These are phyloP conservation scores for Cercospora beticola DNA, from an alignment of 2,329 filamentous ascomycete genomes.

Conservation along the genomic window DNA sequence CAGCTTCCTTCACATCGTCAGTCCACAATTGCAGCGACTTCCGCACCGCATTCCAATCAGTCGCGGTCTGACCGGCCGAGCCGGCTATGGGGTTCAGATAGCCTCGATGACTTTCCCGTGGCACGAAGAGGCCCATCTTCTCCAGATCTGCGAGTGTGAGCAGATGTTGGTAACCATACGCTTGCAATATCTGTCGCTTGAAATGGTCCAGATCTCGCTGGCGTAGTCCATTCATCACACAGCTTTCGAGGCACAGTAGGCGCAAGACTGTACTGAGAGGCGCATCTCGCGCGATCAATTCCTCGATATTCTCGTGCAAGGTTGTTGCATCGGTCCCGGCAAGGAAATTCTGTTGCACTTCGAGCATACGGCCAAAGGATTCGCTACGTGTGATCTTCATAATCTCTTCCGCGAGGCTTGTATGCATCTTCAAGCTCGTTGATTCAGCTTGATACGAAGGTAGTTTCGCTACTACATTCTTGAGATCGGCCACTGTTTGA, in stretches of 20 bases:
- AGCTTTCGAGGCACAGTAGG: constrained; percentile 86
- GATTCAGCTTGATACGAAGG: constrained; percentile 92
- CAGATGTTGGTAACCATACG: constrained; percentile 92
- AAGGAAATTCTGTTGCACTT: constrained; percentile 93
- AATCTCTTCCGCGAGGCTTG: constrained; percentile 88
- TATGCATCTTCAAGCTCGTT: constrained; percentile 87
- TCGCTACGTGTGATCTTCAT: constrained; percentile 90
- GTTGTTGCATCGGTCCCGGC: constrained; percentile 84
- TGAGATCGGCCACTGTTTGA: constrained; percentile 85
- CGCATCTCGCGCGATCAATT: constrained; percentile 85
- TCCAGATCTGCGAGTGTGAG: constrained; percentile 86
- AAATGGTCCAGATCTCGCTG: constrained; percentile 87
- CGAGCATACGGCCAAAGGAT: constrained; percentile 80
- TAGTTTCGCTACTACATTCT: constrained; percentile 91
- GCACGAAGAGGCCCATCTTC: constrained; percentile 81
- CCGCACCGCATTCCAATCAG: constrained; percentile 82
- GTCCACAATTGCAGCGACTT: constrained; percentile 86
- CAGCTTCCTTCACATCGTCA: constrained; percentile 93
- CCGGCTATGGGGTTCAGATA: constrained; percentile 76
- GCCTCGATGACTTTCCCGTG: constrained; percentile 70
- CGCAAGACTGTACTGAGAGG: constrained; percentile 79
- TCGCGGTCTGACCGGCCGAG: constrained; percentile 50
- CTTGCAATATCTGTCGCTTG: constrained; percentile 81
- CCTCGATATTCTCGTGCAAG: constrained; percentile 87
- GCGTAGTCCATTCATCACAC: constrained; percentile 82